phyloP scores from a whole-genome alignment of 2,329 filamentous ascomycete species.

The Fusarium torulosum region DNA sequence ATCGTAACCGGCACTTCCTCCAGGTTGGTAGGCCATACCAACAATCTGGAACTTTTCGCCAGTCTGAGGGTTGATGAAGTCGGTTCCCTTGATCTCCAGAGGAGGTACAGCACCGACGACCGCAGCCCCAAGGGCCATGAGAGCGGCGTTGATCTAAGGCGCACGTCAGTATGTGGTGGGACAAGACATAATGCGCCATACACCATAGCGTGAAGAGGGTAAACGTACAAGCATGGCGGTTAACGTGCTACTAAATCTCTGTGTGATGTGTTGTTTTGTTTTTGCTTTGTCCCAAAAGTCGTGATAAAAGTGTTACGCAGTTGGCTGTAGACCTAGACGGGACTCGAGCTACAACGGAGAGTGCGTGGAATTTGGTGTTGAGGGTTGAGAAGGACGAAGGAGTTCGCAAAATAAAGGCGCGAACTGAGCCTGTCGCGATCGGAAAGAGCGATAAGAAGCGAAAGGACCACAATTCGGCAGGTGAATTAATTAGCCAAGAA shows the following conservation, averaged over 20 bases:
- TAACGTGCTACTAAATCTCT: slow-evolving; percentile 18
- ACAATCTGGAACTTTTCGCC: slow-evolving; percentile 74
- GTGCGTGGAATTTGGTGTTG: slow-evolving; percentile 15
- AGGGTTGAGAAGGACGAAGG: slow-evolving; percentile 1
- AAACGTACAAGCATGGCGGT: slow-evolving; percentile 47
- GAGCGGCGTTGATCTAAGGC: slow-evolving; percentile 56
- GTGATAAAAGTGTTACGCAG: slow-evolving; percentile 13
- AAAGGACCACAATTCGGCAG: slow-evolving; percentile 30
- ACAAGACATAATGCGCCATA: not conserved
- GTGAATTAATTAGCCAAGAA: slow-evolving; percentile 29
- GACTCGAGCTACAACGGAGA: slow-evolving; percentile 15
- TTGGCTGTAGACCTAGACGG: slow-evolving; percentile 9
- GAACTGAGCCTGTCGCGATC: slow-evolving; percentile 19
- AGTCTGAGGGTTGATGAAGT: slow-evolving; percentile 70
- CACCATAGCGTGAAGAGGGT: not conserved
- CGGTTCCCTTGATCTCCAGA: slow-evolving; percentile 67
- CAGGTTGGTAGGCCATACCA: slow-evolving; percentile 77
- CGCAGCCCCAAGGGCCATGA: slow-evolving; percentile 66
- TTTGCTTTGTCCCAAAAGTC: slow-evolving; percentile 23
- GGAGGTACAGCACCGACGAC: slow-evolving; percentile 68
- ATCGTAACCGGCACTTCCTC: slow-evolving; percentile 72
- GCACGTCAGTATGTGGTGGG: slow-evolving; percentile 27
- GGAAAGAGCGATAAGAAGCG: slow-evolving; percentile 44
- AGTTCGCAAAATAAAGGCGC: slow-evolving; percentile 16
- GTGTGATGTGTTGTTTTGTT: not conserved